phyloP scores from a whole-genome alignment of 148 eudicot species.

The Rhododendron kiyosumense region DNA sequence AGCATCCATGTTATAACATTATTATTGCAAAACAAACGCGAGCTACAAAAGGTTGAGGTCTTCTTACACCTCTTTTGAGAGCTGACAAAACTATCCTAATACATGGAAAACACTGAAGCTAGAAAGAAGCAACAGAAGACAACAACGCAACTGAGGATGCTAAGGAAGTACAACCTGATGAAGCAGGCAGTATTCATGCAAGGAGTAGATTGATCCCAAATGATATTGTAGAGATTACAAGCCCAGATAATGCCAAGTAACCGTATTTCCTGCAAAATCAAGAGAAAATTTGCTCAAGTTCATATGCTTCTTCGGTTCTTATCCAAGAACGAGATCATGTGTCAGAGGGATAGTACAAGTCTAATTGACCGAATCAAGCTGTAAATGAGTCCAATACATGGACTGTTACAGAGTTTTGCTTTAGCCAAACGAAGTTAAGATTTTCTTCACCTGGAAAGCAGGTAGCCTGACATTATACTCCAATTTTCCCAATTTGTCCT shows the following conservation, averaged over 20 bases:
- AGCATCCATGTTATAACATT: not conserved
- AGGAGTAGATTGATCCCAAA: constrained; percentile 50
- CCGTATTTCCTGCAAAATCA: constrained; percentile 57
- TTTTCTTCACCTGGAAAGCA: not conserved
- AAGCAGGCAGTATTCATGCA: constrained; percentile 11
- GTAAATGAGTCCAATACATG: not conserved
- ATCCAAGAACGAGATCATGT: not conserved
- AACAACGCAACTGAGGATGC: not conserved
- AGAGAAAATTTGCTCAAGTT: not conserved
- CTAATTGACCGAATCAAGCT: not conserved
- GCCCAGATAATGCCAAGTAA: constrained; percentile 49
- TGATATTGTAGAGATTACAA: constrained; percentile 47
- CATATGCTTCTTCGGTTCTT: not conserved
- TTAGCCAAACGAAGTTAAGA: not conserved
- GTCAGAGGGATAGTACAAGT: not conserved
- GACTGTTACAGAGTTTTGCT: not conserved
- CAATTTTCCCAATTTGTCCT: not conserved
- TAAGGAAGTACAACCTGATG: not conserved
- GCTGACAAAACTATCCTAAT: not conserved
- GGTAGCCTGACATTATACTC: not conserved
- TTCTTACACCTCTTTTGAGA: not conserved
- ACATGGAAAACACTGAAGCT: not conserved
- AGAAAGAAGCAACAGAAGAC: not conserved
- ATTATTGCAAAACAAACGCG: not conserved
- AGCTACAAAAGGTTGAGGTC: not conserved